Conservation (phyloP, 495 filamentous ascomycete genomes). For the Xylaria palmicola region DNA sequence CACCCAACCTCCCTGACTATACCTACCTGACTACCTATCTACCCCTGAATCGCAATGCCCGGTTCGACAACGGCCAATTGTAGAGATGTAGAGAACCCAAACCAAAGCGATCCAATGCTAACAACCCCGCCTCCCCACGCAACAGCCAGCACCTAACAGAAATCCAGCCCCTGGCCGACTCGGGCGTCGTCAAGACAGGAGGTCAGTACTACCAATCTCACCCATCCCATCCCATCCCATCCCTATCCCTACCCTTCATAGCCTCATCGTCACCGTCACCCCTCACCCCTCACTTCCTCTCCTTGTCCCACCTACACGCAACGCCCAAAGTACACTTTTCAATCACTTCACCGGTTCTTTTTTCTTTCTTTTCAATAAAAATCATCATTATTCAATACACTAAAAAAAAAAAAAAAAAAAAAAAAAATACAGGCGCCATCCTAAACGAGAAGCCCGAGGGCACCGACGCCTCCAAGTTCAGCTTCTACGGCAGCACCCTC, state of each 20-base stretch:
- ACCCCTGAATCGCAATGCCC: neutral
- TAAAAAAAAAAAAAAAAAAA: neutral
- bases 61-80: too few relatives aligned
- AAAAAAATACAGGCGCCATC: slow-evolving; percentile 56
- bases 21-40: neutral
- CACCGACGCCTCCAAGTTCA: slow-evolving; percentile 54
- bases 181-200: slow-evolving; percentile 54
- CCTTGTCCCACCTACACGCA: too few relatives aligned
- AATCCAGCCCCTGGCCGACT: slow-evolving; percentile 42
- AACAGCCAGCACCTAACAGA: slow-evolving; percentile 58
- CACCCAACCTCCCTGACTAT: too few relatives aligned
- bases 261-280: too few relatives aligned
- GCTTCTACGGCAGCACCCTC: slow-evolving; percentile 70
- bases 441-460: slow-evolving; percentile 65
- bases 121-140: neutral
- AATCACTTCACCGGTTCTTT: too few relatives aligned
- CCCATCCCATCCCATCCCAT: neutral
- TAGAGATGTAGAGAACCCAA: neutral
- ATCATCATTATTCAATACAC: neutral
- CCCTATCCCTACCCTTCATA: too few relatives aligned
- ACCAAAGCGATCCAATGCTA: neutral
- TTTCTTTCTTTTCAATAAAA: too few relatives aligned
- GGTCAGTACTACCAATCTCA: slow-evolving; percentile 39
- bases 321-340: too few relatives aligned
- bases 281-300: too few relatives aligned